Conservation (phyloP, 2,329 filamentous ascomycete species). For the Ceratocystis diversiconidia region DNA sequence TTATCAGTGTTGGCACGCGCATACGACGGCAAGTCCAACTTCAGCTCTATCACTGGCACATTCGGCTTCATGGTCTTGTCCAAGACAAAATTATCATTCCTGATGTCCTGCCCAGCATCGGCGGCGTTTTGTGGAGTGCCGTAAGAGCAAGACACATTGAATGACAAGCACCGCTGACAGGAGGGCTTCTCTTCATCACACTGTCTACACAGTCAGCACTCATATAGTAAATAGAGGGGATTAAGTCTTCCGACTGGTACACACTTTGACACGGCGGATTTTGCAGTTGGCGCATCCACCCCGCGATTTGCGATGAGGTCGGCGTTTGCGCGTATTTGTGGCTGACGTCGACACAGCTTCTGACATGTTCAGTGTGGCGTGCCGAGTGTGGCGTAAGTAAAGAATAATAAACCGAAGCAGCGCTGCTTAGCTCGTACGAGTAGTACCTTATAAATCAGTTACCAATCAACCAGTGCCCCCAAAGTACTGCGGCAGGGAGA, state of each 20-base stretch:
- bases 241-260: conserved; percentile 17
- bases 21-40: background rate
- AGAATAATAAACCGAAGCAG: too few relatives aligned
- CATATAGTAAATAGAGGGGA: too few relatives aligned
- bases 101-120: conserved; percentile 19
- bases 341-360: background rate
- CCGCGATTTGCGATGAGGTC: conserved; percentile 37
- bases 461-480: too few relatives aligned
- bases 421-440: too few relatives aligned
- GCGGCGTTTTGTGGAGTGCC: conserved; percentile 20
- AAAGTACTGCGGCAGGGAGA: too few relatives aligned
- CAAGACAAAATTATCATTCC: background rate
- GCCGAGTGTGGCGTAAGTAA: background rate
- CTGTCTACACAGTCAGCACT: conserved; percentile 23
- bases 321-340: conserved; percentile 23
- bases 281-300: conserved; percentile 44
- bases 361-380: background rate
- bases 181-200: conserved; percentile 39
- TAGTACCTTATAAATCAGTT: too few relatives aligned
- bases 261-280: conserved; percentile 37
- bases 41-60: conserved; percentile 4
- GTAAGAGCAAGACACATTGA: conserved; percentile 36
- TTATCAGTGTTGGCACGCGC: background rate
- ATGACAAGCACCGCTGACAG: conserved; percentile 35
- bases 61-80: conserved; percentile 9